Percentiles rank a stretch among this genome's conserved stretches.
Evolutionary conservation across 768 basidiomycete genomes (phyloP).

Genomic region (Sarcodon aspratus): DNA sequence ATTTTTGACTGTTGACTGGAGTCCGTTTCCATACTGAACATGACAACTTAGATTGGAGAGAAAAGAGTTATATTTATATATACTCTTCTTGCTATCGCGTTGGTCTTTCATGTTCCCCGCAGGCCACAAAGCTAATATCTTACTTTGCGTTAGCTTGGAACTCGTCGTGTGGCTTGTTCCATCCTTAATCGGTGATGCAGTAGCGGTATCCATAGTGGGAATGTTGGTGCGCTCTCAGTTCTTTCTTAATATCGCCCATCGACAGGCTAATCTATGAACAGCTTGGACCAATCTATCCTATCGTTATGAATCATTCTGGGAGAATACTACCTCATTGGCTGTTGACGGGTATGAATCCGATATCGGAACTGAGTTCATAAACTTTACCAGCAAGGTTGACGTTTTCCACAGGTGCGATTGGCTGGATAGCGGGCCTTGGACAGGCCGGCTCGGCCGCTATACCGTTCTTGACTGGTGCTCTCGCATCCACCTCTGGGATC

Average conservation of each 20-base stretch:
- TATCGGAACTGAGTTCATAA: neutral
- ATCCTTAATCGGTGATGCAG: slow-evolving; percentile 37
- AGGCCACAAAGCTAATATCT: neutral
- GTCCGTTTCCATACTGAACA: neutral
- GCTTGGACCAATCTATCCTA: slow-evolving; percentile 36
- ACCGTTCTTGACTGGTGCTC: slow-evolving; percentile 38
- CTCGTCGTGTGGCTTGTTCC: slow-evolving; percentile 48
- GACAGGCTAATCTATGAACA: neutral
- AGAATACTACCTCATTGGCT: slow-evolving; percentile 34
- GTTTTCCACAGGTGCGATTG: slow-evolving; percentile 17
- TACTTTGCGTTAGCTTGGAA: slow-evolving; percentile 30
- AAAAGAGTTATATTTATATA: slow-evolving; percentile 25
- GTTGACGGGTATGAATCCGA: slow-evolving; percentile 13
- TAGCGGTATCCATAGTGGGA: slow-evolving; percentile 44
- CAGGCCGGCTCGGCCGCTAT: slow-evolving; percentile 38
- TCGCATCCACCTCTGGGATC: slow-evolving; percentile 31
- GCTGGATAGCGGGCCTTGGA: slow-evolving; percentile 43
- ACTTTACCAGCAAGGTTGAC: neutral
- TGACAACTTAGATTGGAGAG: slow-evolving; percentile 21
- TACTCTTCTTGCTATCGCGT: slow-evolving; percentile 24
- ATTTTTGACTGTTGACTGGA: neutral
- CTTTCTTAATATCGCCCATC: too few species aligned
- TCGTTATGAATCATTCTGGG: slow-evolving; percentile 28
- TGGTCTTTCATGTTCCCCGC: slow-evolving; percentile 2
- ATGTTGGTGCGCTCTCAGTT: slow-evolving; percentile 13